Evolutionary conservation across 2,329 filamentous ascomycete species (phyloP), one percentile per base, ranked within the genome.

Genomic region (Xylaria sp.): DNA sequence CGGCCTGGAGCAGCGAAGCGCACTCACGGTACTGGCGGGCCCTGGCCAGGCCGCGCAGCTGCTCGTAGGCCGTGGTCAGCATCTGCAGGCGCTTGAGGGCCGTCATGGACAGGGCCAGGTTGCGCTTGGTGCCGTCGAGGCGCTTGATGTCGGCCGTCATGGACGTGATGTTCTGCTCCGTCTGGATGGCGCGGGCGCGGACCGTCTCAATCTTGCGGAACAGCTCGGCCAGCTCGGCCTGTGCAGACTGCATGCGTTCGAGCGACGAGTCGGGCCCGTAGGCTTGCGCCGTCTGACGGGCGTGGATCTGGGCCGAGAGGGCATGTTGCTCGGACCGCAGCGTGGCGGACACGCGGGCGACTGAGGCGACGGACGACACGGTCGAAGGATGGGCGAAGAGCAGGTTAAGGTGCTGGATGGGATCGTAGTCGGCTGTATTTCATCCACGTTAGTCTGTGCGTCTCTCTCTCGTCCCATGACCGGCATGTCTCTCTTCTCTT

Each of bases 71-170:
- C 3, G 96, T 98, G 5, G 96, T 98, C 78, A 99, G 83, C 96
- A 99, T 99, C 85, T 99, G 96, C 74, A 99, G 86, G 55, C 96
- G 88, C 84, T 99, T 99, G 76, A 99, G 84, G 25, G 95, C 95
- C 50, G 96, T 99, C 96, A 99, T 99, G 72, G 94, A 97, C 62
- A 97, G 86, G 10, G 96, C 97, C 69, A 99, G 86, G 81, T 99
- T 99, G 80, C 91, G 91, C 84, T 99, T 99, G 43, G 96, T 97
- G 80, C 92, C 93, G 81, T 99, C 96, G 72, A 99, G 86, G 73
- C 95, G 90, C 83, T 99, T 99, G 80, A 99, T 99, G 77, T 99
- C 96, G 66, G 96, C 94, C 69, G 96, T 99, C 96, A 99, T 99
- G 73, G 94, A 94, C 55, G 95, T 97, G 78, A 99, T 99, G 72